Percentiles rank a stretch among this genome's conserved stretches.
Conservation (phyloP, 805 yeast genomes). For the Cyberlindnera euphorbiiphila region DNA sequence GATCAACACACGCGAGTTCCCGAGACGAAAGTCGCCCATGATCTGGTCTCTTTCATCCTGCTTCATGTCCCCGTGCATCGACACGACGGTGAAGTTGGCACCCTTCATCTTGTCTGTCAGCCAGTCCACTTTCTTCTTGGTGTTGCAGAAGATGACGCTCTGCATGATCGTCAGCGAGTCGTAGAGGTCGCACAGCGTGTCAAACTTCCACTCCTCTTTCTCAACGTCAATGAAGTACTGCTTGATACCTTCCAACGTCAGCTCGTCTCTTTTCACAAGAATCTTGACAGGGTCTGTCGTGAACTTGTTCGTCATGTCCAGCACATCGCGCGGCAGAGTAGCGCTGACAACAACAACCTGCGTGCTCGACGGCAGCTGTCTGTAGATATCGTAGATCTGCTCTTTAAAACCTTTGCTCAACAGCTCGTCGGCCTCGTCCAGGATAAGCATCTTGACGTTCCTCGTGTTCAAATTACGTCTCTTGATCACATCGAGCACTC, state of each 20-base stretch:
- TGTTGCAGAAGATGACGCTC: constrained; percentile 97
- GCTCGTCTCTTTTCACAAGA: constrained; percentile 89
- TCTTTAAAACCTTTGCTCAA: constrained; percentile 91
- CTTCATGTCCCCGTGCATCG: constrained; percentile 97
- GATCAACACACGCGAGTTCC: constrained; percentile 88
- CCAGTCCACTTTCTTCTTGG: constrained; percentile 92
- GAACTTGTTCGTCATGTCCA: constrained; percentile 88
- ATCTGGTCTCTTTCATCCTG: constrained; percentile 92
- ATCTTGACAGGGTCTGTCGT: constrained; percentile 93
- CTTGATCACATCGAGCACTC: constrained; percentile 87
- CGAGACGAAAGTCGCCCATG: constrained; percentile 94
- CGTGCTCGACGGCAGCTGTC: constrained; percentile 73
- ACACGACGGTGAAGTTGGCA: constrained; percentile 84
- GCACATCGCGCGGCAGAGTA: constrained; percentile 86
- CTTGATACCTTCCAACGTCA: constrained; percentile 90
- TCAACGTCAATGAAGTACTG: constrained; percentile 91
- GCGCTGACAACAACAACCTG: constrained; percentile 96
- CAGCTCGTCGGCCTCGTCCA: constrained; percentile 97
- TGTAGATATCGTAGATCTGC: constrained; percentile 90
- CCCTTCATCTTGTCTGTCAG: constrained; percentile 73
- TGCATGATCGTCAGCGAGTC: constrained; percentile 95
- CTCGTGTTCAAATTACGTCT: constrained; percentile 73
- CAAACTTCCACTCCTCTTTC: constrained; percentile 91
- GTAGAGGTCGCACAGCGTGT: constrained; percentile 89
- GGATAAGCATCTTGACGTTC: constrained; percentile 77